Conservation (phyloP, 495 filamentous ascomycete species). For the Pyronema domesticum region DNA sequence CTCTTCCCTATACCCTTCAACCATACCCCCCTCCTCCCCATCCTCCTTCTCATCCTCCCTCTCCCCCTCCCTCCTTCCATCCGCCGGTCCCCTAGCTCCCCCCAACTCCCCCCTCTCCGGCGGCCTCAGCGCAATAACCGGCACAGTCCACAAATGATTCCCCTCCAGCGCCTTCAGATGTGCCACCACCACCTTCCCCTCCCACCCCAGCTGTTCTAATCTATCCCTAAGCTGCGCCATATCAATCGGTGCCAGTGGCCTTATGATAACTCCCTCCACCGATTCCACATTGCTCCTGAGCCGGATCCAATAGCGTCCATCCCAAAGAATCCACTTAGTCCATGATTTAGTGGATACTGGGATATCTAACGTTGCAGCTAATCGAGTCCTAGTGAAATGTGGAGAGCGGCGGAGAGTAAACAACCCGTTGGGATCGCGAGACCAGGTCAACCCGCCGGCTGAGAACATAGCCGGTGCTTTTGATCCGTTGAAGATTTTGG, state of each 20-base stretch:
- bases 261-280: not conserved
- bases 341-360: conserved; percentile 3
- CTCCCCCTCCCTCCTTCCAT: no score
- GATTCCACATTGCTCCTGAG: conserved; percentile 18
- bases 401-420: not conserved
- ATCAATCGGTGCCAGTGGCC: not conserved
- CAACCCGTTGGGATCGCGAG: conserved; percentile 3
- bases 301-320: conserved; percentile 70
- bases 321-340: conserved; percentile 45
- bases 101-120: no score
- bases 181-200: not conserved
- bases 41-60: no score
- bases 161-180: no score
- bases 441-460: conserved; percentile 13
- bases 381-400: not conserved
- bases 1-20: no score
- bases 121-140: no score
- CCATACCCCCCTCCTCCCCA: no score
- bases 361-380: not conserved
- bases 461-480: conserved; percentile 16
- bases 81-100: no score
- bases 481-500: conserved; percentile 20
- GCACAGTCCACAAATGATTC: no score
- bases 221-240: not conserved
- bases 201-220: not conserved